Evolutionary conservation across 176 grass and related monocot genomes (phyloP), one percentile per base, ranked within the genome.

Genomic region (Phragmites australis): DNA sequence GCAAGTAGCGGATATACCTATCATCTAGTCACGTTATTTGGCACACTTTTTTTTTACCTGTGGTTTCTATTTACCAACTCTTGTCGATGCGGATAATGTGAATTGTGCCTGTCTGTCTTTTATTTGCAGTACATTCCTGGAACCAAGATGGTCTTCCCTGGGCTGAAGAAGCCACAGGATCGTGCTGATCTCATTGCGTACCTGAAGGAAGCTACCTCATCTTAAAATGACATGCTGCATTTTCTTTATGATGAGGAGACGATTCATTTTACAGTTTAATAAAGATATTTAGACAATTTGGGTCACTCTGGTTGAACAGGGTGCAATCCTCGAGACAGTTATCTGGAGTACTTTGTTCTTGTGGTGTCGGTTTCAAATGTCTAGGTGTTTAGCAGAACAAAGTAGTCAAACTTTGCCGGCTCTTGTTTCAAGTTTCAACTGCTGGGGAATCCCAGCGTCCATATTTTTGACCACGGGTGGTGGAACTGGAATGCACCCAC

Each of bases 81-180:
- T 25, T 71, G 0, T 14, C 29, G 16, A 30, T 17, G 23, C 46
- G 22, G 6, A 27, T 40, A 52, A 41, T 40, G 13, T 18, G 0
- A 66, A 25, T 37, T 53, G 12, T 23, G 15, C 43, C 4, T 72
- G 26, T 52, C 6, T 21, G 1, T 26, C n/a, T 17, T 77, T 50
- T 59, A 15, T 64, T 9, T 85, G 58, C 90, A 99, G 97, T 93
- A 99, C 65, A 99, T 99, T 86, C 96, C 96, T 89, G 96, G 96
- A 82, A 99, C 96, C 32, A 99, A 99, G 90, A 99, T 95, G 96
- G 96, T 95, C 25, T 99, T 99, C 70, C 96, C 92, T 65, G 96
- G 96, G 22, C 79, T 99, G 86, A 99, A 99, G 87, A 99, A 98
- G 25, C 96, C 92, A 0, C 88, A 95, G 68, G 96, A 98, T 4